Evolutionary conservation across 2,329 filamentous ascomycete genomes (phyloP).

Genomic region (Pyrenophora tritici-repentis): DNA sequence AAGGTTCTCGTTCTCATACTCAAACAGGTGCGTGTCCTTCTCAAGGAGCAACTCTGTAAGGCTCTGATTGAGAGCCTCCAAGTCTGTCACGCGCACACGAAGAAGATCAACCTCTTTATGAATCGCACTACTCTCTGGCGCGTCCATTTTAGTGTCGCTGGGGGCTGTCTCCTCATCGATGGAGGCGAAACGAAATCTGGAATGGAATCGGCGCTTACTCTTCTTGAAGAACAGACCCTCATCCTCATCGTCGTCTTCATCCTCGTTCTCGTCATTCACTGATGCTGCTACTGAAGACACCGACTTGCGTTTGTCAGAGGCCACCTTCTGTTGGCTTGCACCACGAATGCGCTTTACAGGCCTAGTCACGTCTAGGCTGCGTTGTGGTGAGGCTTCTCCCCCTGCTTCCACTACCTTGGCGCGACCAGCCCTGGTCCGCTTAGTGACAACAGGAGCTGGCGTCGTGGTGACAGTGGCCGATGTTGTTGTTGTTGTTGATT

Average conservation of each 20-base stretch:
- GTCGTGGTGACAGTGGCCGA: neutral
- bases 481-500: neutral
- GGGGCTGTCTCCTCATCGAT: neutral
- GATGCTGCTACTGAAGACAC: constrained; percentile 9
- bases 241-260: constrained; percentile 22
- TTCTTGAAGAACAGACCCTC: constrained; percentile 26
- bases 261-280: constrained; percentile 17
- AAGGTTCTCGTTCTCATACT: constrained; percentile 6
- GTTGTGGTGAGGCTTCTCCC: constrained; percentile 22
- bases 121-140: constrained; percentile 3
- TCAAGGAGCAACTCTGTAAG: constrained; percentile 6
- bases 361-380: constrained; percentile 17
- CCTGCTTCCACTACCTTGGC: constrained; percentile 16
- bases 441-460: constrained; percentile 4
- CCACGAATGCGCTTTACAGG: constrained; percentile 17
- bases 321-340: constrained; percentile 4
- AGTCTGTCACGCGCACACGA: constrained; percentile 5
- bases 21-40: constrained; percentile 6
- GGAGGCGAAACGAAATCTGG: constrained; percentile 5
- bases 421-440: constrained; percentile 19
- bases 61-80: constrained; percentile 9
- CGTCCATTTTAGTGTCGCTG: neutral
- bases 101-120: constrained; percentile 17
- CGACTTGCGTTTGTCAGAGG: constrained; percentile 14
- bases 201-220: constrained; percentile 20